Conservation (phyloP, 2,329 filamentous ascomycete genomes). For the Colletotrichum simmondsii region DNA sequence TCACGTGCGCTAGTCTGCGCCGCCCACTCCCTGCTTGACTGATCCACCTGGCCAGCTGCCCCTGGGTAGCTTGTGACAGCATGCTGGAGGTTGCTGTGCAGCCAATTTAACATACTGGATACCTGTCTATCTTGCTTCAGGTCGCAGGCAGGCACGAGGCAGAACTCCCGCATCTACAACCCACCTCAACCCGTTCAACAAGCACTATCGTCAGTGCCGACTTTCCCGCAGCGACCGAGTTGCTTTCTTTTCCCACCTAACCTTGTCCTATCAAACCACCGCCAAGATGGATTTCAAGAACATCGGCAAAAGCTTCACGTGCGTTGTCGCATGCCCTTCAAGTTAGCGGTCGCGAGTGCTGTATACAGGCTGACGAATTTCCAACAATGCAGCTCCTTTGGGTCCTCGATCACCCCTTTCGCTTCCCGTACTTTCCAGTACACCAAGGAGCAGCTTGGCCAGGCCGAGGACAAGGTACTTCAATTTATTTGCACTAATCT, state of each 20-base stretch:
- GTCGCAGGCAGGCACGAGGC: slow-evolving; percentile 26
- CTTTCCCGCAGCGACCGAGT: not conserved
- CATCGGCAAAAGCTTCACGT: slow-evolving; percentile 67
- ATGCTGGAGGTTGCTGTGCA: slow-evolving; percentile 15
- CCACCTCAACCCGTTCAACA: not conserved
- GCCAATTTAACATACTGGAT: slow-evolving; percentile 32
- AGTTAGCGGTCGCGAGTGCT: not conserved
- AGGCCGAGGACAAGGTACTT: slow-evolving; percentile 89
- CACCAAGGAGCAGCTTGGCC: slow-evolving; percentile 96
- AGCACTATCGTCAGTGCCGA: not conserved
- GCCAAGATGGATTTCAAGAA: slow-evolving; percentile 68
- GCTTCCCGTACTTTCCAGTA: slow-evolving; percentile 95
- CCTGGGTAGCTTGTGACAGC: slow-evolving; percentile 29
- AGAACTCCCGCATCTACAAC: slow-evolving; percentile 22
- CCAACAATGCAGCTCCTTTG: slow-evolving; percentile 63
- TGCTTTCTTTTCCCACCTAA: not conserved
- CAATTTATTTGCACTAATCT: slow-evolving; percentile 14
- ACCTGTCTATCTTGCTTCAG: slow-evolving; percentile 25
- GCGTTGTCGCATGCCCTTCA: slow-evolving; percentile 39
- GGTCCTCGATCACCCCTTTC: slow-evolving; percentile 89
- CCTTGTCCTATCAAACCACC: not conserved
- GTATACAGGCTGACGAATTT: slow-evolving; percentile 27
- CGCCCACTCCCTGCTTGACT: not conserved
- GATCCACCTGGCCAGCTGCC: slow-evolving; percentile 5
- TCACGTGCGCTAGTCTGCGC: slow-evolving; percentile 3